These are phyloP conservation scores for Cercospora nicotianae DNA, from an alignment of 2,329 filamentous ascomycete species.

Conservation along the genomic window DNA sequence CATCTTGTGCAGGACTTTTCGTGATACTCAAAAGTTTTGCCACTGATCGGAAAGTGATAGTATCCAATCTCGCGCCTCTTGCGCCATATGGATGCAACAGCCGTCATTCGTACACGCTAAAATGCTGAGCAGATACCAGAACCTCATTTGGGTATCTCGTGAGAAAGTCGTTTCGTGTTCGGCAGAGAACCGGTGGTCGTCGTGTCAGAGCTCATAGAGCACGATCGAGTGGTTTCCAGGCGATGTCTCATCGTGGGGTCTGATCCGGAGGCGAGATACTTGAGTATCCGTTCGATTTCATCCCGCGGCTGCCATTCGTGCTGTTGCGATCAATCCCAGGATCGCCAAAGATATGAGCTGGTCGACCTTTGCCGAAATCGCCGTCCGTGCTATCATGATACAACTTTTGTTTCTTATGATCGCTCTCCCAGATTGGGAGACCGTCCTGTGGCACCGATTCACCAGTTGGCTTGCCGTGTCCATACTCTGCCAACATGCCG, in stretches of 20 bases:
- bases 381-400: slow-evolving; percentile 14
- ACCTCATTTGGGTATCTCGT: slow-evolving; percentile 3
- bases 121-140: slow-evolving; percentile 11
- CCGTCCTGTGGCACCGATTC: slow-evolving; percentile 63
- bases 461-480: slow-evolving; percentile 61
- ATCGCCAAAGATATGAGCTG: slow-evolving; percentile 35
- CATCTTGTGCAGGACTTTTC: background rate
- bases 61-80: background rate
- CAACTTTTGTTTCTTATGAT: slow-evolving; percentile 16
- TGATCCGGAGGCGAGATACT: slow-evolving; percentile 15
- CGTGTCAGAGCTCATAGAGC: background rate
- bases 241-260: background rate
- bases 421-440: slow-evolving; percentile 57
- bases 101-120: slow-evolving; percentile 13
- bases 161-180: background rate
- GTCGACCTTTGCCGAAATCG: slow-evolving; percentile 7
- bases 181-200: background rate
- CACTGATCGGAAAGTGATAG: background rate
- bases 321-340: slow-evolving; percentile 33
- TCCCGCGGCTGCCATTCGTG: slow-evolving; percentile 18
- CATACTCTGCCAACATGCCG: slow-evolving; percentile 66
- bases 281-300: slow-evolving; percentile 19
- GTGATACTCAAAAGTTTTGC: background rate
- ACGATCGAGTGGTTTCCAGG: background rate
- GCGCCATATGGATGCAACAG: background rate